Evolutionary conservation across 768 basidiomycete species (phyloP).

Genomic region (Rhodotorula sphaerocarpa): DNA sequence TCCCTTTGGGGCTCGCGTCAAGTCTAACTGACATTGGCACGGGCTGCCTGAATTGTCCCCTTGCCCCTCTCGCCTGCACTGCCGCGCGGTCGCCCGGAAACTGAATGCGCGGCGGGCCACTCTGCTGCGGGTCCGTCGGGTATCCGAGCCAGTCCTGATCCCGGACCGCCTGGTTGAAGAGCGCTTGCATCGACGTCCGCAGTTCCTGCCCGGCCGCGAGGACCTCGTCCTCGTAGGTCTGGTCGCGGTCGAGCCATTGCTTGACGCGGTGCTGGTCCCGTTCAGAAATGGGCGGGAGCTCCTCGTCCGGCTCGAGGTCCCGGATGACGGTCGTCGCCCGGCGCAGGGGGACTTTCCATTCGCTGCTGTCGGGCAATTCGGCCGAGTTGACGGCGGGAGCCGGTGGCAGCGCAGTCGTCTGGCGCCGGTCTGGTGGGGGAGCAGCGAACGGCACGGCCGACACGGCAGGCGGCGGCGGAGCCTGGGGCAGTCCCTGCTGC

Average conservation of each 20-base stretch:
- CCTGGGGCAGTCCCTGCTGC: background rate
- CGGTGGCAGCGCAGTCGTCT: background rate
- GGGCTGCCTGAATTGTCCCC: conserved; percentile 17
- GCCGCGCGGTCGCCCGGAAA: no score
- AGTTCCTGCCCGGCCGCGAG: conserved; percentile 1
- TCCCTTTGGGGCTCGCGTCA: no score
- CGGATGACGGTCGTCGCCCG: conserved; percentile 3
- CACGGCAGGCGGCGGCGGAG: background rate
- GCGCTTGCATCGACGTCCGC: background rate
- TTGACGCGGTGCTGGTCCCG: conserved; percentile 20
- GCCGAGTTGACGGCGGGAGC: background rate
- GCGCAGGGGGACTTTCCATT: conserved; percentile 16
- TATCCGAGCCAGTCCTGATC: conserved; percentile 37
- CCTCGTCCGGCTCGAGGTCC: conserved; percentile 19
- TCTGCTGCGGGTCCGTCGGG: background rate
- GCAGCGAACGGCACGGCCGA: background rate
- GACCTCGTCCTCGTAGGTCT: conserved; percentile 16
- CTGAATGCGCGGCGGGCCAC: no score
- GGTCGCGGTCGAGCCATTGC: conserved; percentile 28
- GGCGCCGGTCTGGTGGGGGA: background rate
- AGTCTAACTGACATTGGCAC: conserved; percentile 12
- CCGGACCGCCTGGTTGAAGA: conserved; percentile 12
- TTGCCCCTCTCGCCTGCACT: conserved; percentile 5
- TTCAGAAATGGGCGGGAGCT: conserved; percentile 16
- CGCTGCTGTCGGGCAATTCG: conserved; percentile 10